Evolutionary conservation across 2,329 filamentous ascomycete genomes (phyloP), one percentile per base, ranked within the genome.

Genomic region (Neonectria magnoliae): DNA sequence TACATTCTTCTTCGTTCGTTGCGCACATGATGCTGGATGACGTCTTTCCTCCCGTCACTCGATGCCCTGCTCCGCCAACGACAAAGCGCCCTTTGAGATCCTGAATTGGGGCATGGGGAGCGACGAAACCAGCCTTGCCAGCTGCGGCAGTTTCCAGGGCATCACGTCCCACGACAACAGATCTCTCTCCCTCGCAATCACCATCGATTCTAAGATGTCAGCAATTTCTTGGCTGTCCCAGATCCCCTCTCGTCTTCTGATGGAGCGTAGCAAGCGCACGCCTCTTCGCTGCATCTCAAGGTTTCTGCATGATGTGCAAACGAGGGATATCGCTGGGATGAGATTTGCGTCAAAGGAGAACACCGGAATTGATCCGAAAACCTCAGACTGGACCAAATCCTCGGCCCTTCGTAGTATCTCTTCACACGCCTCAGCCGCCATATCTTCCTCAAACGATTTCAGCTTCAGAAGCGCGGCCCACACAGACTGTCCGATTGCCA

Each of bases 161-260:
- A 64, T 50, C 18, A 42, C 27, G 10, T 64, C 50, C 55, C 55
- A 64, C 5, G 55, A 22, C 7, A 64, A 25, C 2, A 64, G 50
- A 16, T 44, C 50, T 16, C 54, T 41, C 36, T 64, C 61, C 25
- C 61, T 41, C 10, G 68, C 60, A 14, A 45, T 57, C 4, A 70
- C 42, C 55, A 66, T 50, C 42, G 70, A 56, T 22, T 69, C 68
- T 4, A 67, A 14, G 22, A 71, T 59, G 25, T 61, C 57, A 0
- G 63, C 67, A 18, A 73, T 59, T 5, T 73, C 71, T 47, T 63
- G 61, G 38, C 70, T 73, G 31, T 73, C 71, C 70, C 71, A 73
- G 1, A 73, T 59, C 0, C 71, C 70, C 25, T 73, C 71, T 11
- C 71, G 52, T 11, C 70, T 44, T 10, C 62, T 48, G 3, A 71